phyloP scores from a whole-genome alignment of 176 grass and related monocot species.

The Luzula sylvatica region DNA sequence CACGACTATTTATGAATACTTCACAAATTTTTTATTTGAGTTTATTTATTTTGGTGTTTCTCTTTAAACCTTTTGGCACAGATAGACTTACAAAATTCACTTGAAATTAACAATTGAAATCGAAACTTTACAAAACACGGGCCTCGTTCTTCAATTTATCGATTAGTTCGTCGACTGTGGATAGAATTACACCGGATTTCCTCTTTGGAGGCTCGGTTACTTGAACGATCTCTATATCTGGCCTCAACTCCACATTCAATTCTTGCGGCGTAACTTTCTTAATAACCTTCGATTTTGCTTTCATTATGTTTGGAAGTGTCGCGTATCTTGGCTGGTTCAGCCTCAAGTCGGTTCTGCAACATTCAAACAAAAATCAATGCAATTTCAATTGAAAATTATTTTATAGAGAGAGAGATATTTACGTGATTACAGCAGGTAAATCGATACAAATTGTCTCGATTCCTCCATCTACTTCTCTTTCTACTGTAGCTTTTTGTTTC shows the following conservation, averaged over 20 bases:
- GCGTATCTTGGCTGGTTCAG: slow-evolving; percentile 91
- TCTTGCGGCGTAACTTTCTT: slow-evolving; percentile 71
- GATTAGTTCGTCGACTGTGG: slow-evolving; percentile 66
- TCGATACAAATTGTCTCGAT: slow-evolving; percentile 70
- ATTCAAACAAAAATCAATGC: background rate
- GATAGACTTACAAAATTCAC: background rate
- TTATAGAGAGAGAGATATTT: too few species aligned
- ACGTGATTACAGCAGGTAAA: slow-evolving; percentile 95
- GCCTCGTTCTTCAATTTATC: slow-evolving; percentile 81
- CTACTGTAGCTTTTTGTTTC: slow-evolving; percentile 55
- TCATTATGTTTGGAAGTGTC: slow-evolving; percentile 95
- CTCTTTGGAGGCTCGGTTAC: slow-evolving; percentile 76
- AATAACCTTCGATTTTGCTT: slow-evolving; percentile 88
- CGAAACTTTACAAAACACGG: slow-evolving; percentile 38
- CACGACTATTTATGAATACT: too few species aligned
- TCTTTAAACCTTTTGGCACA: slow-evolving; percentile 2
- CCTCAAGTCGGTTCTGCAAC: slow-evolving; percentile 73
- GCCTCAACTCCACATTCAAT: slow-evolving; percentile 59
- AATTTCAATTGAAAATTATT: background rate
- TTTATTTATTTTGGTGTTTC: slow-evolving; percentile 8
- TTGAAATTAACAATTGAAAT: slow-evolving; percentile 1
- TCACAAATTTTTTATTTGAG: too few species aligned
- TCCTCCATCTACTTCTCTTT: slow-evolving; percentile 75
- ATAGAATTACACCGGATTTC: slow-evolving; percentile 78
- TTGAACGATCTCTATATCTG: slow-evolving; percentile 70